These are phyloP conservation scores for Parascedosporium putredinis DNA, from an alignment of 2,329 filamentous ascomycete species.

Conservation along the genomic window DNA sequence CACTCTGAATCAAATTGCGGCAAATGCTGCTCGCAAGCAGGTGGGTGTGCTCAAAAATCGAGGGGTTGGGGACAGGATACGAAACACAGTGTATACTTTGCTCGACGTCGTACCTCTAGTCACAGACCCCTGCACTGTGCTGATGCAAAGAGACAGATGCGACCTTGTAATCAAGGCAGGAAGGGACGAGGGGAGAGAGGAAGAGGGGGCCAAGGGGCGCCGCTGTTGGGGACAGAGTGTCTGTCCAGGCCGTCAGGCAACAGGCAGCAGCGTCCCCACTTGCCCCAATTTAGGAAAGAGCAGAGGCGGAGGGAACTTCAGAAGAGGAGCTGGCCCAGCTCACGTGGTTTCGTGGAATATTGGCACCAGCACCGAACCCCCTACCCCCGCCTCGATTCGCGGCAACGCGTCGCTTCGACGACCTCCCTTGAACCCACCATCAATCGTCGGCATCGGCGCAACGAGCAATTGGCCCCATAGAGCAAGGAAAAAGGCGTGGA, in stretches of 20 bases:
- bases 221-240: too few species aligned
- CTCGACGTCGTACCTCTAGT: not conserved
- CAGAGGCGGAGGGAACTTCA: too few species aligned
- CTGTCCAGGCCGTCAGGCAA: not conserved
- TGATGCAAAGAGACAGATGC: not conserved
- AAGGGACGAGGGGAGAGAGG: not conserved
- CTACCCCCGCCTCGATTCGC: slow-evolving; percentile 13
- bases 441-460: not conserved
- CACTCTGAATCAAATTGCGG: too few species aligned
- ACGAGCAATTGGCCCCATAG: not conserved
- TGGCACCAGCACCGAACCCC: slow-evolving; percentile 17
- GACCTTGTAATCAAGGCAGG: not conserved
- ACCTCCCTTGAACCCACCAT: slow-evolving; percentile 29
- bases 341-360: slow-evolving; percentile 32
- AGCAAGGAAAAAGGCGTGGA: not conserved
- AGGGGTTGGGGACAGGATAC: not conserved
- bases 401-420: slow-evolving; percentile 31
- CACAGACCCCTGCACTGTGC: not conserved
- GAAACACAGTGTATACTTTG: not conserved
- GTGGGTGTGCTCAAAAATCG: not conserved
- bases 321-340: slow-evolving; percentile 13
- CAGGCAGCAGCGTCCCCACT: slow-evolving; percentile 6
- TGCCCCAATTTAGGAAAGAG: not conserved
- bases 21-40: too few species aligned
- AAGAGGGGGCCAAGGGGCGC: not conserved